Percentiles rank a stretch among this genome's conserved stretches.
phyloP scores from a whole-genome alignment of 2,329 filamentous ascomycete species.

The Colletotrichum musae region DNA sequence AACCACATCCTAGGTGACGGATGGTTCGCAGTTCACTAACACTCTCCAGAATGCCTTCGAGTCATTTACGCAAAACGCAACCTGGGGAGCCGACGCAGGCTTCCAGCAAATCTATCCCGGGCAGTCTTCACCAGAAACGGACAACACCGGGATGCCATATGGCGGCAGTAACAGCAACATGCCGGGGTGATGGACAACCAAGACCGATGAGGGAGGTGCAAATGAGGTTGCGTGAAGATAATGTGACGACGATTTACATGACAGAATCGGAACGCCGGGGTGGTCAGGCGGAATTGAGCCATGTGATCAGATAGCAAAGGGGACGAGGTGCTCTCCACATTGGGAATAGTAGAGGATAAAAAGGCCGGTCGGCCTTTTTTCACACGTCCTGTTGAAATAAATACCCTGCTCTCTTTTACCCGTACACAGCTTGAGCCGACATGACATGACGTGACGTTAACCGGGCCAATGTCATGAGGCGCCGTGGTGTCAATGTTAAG shows the following conservation, averaged over 20 bases:
- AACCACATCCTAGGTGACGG: not conserved
- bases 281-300: not conserved
- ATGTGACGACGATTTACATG: constrained; percentile 28
- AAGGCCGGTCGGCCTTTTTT: constrained; percentile 3
- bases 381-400: constrained; percentile 13
- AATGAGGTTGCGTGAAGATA: not conserved
- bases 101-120: constrained; percentile 60
- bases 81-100: constrained; percentile 66
- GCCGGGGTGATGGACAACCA: constrained; percentile 20
- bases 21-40: constrained; percentile 44
- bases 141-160: constrained; percentile 25
- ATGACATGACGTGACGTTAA: not conserved
- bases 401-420: constrained; percentile 38
- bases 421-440: not conserved
- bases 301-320: constrained; percentile 2
- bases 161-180: constrained; percentile 19
- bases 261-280: constrained; percentile 19
- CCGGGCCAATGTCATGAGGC: constrained; percentile 16
- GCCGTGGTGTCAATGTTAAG: not conserved
- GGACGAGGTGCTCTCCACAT: constrained; percentile 8
- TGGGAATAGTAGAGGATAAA: constrained; percentile 16
- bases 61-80: constrained; percentile 69
- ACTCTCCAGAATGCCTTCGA: constrained; percentile 66
- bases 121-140: constrained; percentile 36
- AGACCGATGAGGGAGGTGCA: not conserved